A percentile compares a stretch with the other conserved stretches of the same genome.
Conservation (phyloP, 495 filamentous ascomycete species). For the Tuber calosporum region DNA sequence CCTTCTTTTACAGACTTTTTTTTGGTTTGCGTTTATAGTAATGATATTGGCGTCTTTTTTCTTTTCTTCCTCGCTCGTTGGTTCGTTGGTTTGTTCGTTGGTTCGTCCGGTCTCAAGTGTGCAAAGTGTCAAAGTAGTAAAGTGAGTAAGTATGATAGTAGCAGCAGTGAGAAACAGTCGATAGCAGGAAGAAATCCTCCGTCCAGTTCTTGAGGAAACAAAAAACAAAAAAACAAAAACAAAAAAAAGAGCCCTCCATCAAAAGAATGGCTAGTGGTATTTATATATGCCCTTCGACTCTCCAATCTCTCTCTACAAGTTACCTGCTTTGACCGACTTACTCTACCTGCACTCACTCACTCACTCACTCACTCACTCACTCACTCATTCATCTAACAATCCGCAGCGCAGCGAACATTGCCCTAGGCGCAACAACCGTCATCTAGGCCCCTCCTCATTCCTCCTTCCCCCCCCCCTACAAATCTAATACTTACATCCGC, state of each 20-base stretch:
- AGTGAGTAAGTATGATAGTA: too few relatives aligned
- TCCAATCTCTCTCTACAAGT: not conserved
- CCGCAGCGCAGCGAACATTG: slow-evolving; percentile 3
- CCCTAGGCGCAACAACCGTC: not conserved
- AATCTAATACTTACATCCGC: not conserved
- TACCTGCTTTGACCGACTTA: not conserved
- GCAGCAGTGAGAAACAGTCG: slow-evolving; percentile 1
- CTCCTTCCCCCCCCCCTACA: not conserved
- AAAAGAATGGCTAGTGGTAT: not conserved
- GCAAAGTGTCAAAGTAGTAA: not conserved
- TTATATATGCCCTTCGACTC: not conserved
- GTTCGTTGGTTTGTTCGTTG: slow-evolving; percentile 5
- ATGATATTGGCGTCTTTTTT: not conserved
- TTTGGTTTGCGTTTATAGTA: not conserved
- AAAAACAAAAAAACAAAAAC: not conserved
- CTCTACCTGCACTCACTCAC: not conserved
- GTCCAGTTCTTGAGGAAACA: not conserved
- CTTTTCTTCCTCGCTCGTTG: not conserved
- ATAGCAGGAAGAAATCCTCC: not conserved
- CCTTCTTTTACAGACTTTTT: not conserved
- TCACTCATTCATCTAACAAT: not conserved
- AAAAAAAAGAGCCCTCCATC: not conserved
- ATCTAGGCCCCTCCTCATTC: not conserved
- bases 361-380: too few relatives aligned
- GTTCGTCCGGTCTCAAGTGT: slow-evolving; percentile 1